These are phyloP conservation scores for Amanita pseudoporphyria DNA, from an alignment of 768 basidiomycete genomes.

Conservation along the genomic window DNA sequence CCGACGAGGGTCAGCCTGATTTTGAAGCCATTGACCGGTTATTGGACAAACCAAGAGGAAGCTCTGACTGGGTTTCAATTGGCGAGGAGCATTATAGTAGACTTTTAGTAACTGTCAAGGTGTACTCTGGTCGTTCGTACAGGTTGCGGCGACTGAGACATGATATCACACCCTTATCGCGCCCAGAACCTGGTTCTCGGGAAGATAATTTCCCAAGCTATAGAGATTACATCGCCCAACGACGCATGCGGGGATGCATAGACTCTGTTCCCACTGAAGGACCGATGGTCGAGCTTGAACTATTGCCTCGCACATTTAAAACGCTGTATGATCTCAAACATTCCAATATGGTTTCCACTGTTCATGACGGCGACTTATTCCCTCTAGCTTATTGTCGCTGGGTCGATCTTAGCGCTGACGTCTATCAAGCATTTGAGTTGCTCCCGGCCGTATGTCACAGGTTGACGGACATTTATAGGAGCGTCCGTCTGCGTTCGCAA, in stretches of 20 bases:
- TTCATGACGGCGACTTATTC: conserved; percentile 18
- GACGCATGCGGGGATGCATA: conserved; percentile 42
- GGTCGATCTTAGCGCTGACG: conserved; percentile 39
- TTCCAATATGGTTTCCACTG: conserved; percentile 13
- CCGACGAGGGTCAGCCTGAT: conserved; percentile 40
- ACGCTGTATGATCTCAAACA: conserved; percentile 26
- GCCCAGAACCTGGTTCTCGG: conserved; percentile 38
- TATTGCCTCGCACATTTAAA: conserved; percentile 30
- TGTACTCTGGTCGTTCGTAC: conserved; percentile 45
- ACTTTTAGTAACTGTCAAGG: conserved; percentile 45
- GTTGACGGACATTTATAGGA: conserved; percentile 58
- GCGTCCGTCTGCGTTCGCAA: conserved; percentile 34
- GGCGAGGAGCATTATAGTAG: conserved; percentile 36
- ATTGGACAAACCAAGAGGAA: conserved; percentile 39
- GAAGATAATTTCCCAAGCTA: conserved; percentile 44
- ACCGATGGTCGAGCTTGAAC: conserved; percentile 48
- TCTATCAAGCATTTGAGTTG: conserved; percentile 43
- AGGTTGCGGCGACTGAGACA: conserved; percentile 47
- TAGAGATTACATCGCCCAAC: conserved; percentile 45
- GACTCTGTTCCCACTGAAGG: conserved; percentile 41
- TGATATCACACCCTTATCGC: conserved; percentile 60
- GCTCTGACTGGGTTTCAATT: conserved; percentile 45
- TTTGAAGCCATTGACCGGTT: conserved; percentile 44
- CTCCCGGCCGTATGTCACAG: conserved; percentile 62
- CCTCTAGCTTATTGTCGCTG: conserved; percentile 42